Conservation (phyloP, 257 asterid genomes). For the Salvia miltiorrhiza region DNA sequence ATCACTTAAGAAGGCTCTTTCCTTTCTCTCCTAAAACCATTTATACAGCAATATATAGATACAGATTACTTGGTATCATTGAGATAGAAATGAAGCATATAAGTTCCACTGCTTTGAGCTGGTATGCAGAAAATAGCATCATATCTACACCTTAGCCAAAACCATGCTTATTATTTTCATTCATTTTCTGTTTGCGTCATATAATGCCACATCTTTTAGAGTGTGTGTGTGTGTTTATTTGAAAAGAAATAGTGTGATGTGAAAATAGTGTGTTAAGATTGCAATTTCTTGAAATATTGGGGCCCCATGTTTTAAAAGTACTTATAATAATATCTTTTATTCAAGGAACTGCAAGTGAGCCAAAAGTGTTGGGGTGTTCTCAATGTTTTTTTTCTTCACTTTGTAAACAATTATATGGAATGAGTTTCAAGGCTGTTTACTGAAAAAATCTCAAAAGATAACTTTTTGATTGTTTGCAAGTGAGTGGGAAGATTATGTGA, state of each 20-base stretch:
- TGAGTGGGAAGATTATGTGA: neutral
- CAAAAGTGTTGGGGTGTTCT: neutral
- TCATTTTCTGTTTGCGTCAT: neutral
- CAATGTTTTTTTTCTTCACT: neutral
- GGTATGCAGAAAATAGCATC: neutral
- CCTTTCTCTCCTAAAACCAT: conserved; percentile 8
- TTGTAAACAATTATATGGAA: neutral
- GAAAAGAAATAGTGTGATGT: neutral
- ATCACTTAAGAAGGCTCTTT: conserved; percentile 24
- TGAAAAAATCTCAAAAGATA: neutral
- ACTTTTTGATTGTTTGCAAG: neutral
- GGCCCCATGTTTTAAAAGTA: neutral
- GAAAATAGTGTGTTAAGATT: neutral
- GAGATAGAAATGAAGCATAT: neutral
- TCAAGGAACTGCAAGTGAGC: neutral
- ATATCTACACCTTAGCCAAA: neutral
- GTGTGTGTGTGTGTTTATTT: neutral
- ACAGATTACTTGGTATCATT: conserved; percentile 3
- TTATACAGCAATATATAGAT: too few species aligned
- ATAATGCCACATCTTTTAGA: neutral
- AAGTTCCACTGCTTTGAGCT: neutral
- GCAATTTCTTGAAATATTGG: neutral
- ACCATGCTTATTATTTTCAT: neutral
- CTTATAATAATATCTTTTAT: neutral
- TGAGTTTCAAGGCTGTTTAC: neutral